A percentile compares a stretch with the other conserved stretches of the same genome.
phyloP scores from a whole-genome alignment of 495 filamentous ascomycete genomes.

The Cercophora newfieldiana region DNA sequence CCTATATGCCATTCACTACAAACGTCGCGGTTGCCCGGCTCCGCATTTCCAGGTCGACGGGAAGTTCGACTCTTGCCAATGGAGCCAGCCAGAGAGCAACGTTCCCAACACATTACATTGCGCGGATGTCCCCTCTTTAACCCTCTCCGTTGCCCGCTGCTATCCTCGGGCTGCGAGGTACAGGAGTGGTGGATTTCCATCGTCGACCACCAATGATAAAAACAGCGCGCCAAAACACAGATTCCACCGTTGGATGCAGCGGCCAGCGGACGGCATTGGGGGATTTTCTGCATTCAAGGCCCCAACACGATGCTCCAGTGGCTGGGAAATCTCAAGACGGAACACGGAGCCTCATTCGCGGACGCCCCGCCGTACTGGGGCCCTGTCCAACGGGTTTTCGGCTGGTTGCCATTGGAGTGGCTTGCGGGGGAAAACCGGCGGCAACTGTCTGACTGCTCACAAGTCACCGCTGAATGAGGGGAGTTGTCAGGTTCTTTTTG shows the following conservation, averaged over 20 bases:
- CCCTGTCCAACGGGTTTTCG: constrained; percentile 3
- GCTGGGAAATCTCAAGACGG: constrained; percentile 8
- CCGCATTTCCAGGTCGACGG: constrained; percentile 10
- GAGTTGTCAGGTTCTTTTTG: too few relatives aligned
- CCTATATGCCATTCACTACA: constrained; percentile 15
- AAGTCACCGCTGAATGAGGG: background rate
- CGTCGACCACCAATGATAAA: constrained; percentile 2
- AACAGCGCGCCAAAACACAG: constrained; percentile 12
- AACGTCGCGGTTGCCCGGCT: constrained; percentile 25
- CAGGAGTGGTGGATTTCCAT: background rate
- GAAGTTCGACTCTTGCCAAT: background rate
- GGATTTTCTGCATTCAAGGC: constrained; percentile 1
- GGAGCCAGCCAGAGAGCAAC: background rate
- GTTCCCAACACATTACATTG: background rate
- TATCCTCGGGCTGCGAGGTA: background rate
- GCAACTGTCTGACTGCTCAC: background rate
- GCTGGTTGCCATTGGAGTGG: background rate
- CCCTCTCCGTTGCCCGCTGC: background rate
- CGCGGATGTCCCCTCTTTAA: background rate
- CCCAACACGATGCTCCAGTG: constrained; percentile 2
- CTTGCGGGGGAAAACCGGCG: background rate
- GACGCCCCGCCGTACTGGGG: background rate
- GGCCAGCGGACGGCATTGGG: constrained; percentile 11
- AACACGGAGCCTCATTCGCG: constrained; percentile 24
- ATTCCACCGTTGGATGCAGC: constrained; percentile 10